Evolutionary conservation across 352 stramenopile genomes (phyloP), one percentile per base, ranked within the genome.

Genomic region (Phytophthora crassamura): DNA sequence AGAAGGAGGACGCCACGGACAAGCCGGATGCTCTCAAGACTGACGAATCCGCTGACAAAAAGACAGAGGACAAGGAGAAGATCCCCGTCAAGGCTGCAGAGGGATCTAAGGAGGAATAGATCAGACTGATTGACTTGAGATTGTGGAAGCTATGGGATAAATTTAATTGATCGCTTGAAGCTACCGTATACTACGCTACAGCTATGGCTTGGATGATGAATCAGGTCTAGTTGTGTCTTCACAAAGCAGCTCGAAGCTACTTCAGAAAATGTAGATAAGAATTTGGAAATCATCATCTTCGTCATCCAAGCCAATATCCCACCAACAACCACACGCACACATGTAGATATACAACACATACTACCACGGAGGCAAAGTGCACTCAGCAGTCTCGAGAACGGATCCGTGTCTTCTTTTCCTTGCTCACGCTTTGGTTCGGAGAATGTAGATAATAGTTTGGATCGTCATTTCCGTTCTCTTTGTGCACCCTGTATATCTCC

Each of bases 201-300:
- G 43, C 42, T 22, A 10, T 36, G 38, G 11, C 22, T 72, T 63
- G 47, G 51, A 65, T 67, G 62, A 77, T 40, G 72, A 72, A 78
- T 78, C 72, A 80, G 14, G 46, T 12, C 20, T 64, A 41, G 45
- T 56, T 59, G 39, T 67, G 12, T 74, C 67, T 67, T 71, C 67
- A 74, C 33, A 49, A 64, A 56, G 49, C 48, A 71, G 39, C 42
- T 68, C 8, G 14, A 57, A 43, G 43, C 50, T 68, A 39, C 42
- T 67, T 86, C 72, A 80, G 67, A 81, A 76, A 86, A 86, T 86
- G 75, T 84, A 86, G 78, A 86, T 86, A 86, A 86, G 75, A 61
- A 72, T 71, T 80, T 53, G 47, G 72, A 76, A 76, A 78, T 88
- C 83, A 81, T 91, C 83, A 91, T 74, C 50, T 89, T 77, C 80